A percentile compares a stretch with the other conserved stretches of the same genome.
Conservation (phyloP, 2,329 filamentous ascomycete species). For the Alternaria tenuissima region DNA sequence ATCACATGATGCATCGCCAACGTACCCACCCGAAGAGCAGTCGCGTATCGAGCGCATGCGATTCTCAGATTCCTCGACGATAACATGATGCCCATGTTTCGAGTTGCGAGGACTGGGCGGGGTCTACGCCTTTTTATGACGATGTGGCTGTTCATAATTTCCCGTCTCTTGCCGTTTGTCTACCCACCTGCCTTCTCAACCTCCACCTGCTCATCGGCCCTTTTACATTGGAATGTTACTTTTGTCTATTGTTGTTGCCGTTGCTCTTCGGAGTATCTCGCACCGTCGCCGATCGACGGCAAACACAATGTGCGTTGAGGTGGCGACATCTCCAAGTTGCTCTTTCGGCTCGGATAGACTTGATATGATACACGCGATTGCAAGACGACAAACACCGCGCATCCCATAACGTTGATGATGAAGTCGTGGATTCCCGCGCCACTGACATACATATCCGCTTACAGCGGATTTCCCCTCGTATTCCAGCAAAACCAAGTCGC, state of each 20-base stretch:
- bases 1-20: background rate
- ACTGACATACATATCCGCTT: background rate
- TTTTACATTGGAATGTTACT: background rate
- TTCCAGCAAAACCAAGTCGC: background rate
- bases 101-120: background rate
- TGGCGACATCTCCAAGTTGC: background rate
- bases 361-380: background rate
- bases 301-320: background rate
- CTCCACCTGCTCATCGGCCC: background rate
- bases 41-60: background rate
- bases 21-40: background rate
- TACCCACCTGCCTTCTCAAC: background rate
- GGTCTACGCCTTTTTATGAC: background rate
- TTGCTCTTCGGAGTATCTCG: background rate
- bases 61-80: background rate
- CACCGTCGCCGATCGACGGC: background rate
- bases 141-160: constrained; percentile 1
- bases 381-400: background rate
- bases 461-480: background rate
- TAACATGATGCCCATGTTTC: background rate
- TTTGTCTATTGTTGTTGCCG: background rate
- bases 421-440: background rate
- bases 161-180: background rate
- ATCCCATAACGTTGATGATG: background rate
- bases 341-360: background rate